These are phyloP conservation scores for Aspergillus olivimuriae DNA, from an alignment of 495 filamentous ascomycete species.

Conservation along the genomic window DNA sequence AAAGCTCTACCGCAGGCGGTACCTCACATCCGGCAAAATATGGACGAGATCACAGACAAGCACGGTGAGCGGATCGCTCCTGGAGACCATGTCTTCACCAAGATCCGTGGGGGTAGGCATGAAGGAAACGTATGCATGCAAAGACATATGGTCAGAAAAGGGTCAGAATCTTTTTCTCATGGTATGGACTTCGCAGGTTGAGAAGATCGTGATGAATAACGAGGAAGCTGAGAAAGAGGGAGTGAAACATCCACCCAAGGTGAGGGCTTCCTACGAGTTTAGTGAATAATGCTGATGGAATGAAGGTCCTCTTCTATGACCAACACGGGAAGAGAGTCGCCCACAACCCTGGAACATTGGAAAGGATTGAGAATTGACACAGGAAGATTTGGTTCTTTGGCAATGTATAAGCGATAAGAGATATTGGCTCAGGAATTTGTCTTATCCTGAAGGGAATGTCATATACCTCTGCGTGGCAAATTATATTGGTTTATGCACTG, in stretches of 20 bases:
- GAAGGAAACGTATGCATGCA: constrained; percentile 7
- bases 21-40: too few relatives aligned
- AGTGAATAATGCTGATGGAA: background rate
- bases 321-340: constrained; percentile 9
- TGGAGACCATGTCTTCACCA: constrained; percentile 10
- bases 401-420: too few relatives aligned
- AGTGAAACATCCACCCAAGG: constrained; percentile 12
- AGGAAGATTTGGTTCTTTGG: too few relatives aligned
- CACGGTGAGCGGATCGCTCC: constrained; percentile 6
- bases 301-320: constrained; percentile 8
- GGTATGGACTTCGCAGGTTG: background rate
- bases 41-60: constrained; percentile 9
- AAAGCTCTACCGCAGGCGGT: too few relatives aligned
- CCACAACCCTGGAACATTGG: constrained; percentile 9
- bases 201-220: constrained; percentile 8
- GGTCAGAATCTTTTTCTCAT: background rate
- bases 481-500: too few relatives aligned
- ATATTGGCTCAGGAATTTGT: too few relatives aligned
- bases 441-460: too few relatives aligned
- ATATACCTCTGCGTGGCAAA: too few relatives aligned
- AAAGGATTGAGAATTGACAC: background rate
- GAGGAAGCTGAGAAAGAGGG: constrained; percentile 1
- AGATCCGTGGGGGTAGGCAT: constrained; percentile 9
- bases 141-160: background rate
- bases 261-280: background rate